phyloP scores from a whole-genome alignment of 2,329 filamentous ascomycete species.

The Corynespora cassiicola region DNA sequence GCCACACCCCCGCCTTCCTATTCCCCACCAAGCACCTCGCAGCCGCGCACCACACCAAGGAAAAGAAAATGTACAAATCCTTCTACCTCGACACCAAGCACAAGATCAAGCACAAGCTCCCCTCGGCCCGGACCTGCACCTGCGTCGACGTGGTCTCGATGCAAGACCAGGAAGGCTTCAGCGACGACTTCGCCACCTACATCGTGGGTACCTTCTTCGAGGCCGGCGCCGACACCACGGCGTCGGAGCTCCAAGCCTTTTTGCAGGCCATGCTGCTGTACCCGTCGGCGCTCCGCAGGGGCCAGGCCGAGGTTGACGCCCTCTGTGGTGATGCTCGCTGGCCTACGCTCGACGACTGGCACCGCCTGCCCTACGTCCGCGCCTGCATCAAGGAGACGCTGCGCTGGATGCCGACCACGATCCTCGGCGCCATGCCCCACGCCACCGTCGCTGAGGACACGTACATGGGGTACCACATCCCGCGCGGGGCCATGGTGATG shows the following conservation, averaged over 20 bases:
- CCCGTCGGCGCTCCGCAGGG: conserved; percentile 16
- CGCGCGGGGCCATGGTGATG: conserved; percentile 43
- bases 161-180: conserved; percentile 25
- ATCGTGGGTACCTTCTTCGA: conserved; percentile 19
- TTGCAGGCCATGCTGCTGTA: conserved; percentile 22
- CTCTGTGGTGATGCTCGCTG: conserved; percentile 31
- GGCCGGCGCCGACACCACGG: conserved; percentile 23
- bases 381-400: conserved; percentile 27
- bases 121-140: conserved; percentile 25
- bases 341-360: conserved; percentile 29
- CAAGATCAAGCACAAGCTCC: conserved; percentile 12
- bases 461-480: conserved; percentile 45
- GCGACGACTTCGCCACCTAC: conserved; percentile 24
- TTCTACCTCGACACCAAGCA: conserved; percentile 31
- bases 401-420: conserved; percentile 27
- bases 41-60: conserved; percentile 50
- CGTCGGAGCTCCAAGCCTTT: conserved; percentile 18
- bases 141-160: conserved; percentile 26
- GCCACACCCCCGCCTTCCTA: conserved; percentile 40
- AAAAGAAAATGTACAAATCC: conserved; percentile 41
- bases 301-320: conserved; percentile 27
- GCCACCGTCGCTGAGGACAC: conserved; percentile 29
- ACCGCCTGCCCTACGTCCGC: conserved; percentile 22
- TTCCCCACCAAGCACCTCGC: conserved; percentile 48
- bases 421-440: conserved; percentile 27